A percentile compares a stretch with the other conserved stretches of the same genome.
These are phyloP conservation scores for Suillus ampliporus DNA, from an alignment of 768 basidiomycete genomes.

Conservation along the genomic window DNA sequence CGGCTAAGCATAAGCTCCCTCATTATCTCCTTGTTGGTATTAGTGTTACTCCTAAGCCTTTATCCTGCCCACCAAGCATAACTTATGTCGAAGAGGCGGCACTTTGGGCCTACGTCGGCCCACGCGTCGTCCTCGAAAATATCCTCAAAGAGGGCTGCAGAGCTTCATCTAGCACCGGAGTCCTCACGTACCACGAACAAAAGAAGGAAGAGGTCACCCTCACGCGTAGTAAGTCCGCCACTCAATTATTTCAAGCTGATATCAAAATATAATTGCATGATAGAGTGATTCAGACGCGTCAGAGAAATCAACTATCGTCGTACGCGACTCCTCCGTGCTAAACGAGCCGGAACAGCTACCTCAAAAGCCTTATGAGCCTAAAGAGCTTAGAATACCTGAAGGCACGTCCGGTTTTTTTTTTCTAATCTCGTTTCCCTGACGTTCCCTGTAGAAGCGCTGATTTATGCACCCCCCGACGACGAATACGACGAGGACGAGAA, in stretches of 20 bases:
- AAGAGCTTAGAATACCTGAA: not conserved
- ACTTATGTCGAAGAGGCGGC: conserved; percentile 6
- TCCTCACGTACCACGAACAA: not conserved
- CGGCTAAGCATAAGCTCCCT: not conserved
- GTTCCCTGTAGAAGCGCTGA: not conserved
- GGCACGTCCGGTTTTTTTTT: not conserved
- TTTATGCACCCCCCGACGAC: conserved; percentile 29
- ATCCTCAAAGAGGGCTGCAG: not conserved
- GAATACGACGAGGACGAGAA: conserved; percentile 47
- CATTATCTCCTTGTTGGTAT: not conserved
- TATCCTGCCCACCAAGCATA: conserved; percentile 1
- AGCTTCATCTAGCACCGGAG: not conserved
- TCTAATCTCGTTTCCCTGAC: not conserved
- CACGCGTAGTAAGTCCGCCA: conserved; percentile 6
- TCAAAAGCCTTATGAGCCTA: not conserved
- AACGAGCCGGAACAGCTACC: not conserved
- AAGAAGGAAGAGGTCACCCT: conserved; percentile 3
- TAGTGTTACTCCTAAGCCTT: conserved; percentile 6
- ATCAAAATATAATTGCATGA: not conserved
- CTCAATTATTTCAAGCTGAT: not conserved
- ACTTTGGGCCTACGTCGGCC: not conserved
- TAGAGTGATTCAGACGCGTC: conserved; percentile 6
- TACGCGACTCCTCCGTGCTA: not conserved
- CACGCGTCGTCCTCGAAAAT: not conserved
- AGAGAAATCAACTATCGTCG: not conserved